phyloP scores from a whole-genome alignment of 108 stramenopile species.

The Chaetoceros tenuissimus region DNA sequence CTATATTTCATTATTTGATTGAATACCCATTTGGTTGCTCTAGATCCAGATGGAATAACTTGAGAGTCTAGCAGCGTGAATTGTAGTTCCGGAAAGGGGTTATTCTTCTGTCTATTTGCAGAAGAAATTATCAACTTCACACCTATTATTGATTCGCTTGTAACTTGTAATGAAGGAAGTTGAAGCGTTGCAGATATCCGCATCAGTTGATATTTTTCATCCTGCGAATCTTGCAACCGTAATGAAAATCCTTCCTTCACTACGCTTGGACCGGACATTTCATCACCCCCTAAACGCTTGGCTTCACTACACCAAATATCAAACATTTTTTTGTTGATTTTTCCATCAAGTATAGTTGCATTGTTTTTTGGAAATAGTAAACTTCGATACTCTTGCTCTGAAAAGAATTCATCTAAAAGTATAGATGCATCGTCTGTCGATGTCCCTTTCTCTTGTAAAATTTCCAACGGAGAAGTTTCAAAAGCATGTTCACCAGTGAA shows the following conservation, averaged over 20 bases:
- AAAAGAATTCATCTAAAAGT: background rate
- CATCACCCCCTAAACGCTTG: background rate
- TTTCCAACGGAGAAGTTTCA: background rate
- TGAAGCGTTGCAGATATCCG: background rate
- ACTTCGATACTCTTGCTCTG: background rate
- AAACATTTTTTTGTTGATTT: background rate
- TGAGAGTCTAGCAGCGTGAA: constrained; percentile 3
- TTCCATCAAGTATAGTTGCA: background rate
- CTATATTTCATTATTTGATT: background rate
- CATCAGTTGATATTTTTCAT: background rate
- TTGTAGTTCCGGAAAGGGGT: constrained; percentile 1
- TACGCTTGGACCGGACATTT: background rate
- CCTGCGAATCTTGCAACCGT: background rate
- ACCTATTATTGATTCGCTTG: background rate
- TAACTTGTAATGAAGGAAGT: background rate
- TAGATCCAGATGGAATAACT: background rate
- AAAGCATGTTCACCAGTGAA: background rate
- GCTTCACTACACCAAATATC: background rate
- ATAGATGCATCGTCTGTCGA: too few species aligned
- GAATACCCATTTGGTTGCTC: background rate
- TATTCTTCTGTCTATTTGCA: background rate
- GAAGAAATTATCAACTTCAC: background rate
- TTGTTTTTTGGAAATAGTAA: background rate
- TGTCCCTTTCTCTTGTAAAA: background rate
- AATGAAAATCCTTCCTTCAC: background rate